Conservation (phyloP, 495 filamentous ascomycete species). For the Cercophora sp. region DNA sequence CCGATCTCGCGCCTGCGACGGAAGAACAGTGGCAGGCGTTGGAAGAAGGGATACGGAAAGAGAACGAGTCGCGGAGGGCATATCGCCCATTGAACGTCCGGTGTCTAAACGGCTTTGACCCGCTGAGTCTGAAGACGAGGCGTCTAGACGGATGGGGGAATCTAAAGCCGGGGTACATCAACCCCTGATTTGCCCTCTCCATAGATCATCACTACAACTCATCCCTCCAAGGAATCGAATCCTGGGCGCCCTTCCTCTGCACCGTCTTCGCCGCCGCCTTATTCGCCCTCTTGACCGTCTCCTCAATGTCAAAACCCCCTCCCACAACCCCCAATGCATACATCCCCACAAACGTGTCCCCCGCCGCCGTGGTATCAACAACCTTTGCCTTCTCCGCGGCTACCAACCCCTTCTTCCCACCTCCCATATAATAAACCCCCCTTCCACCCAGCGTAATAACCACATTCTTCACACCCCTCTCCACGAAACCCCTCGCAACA, state of each 20-base stretch:
- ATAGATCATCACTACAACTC: constrained; percentile 51
- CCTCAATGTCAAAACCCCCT: constrained; percentile 47
- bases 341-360: constrained; percentile 88
- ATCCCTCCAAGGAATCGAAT: constrained; percentile 81
- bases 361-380: constrained; percentile 90
- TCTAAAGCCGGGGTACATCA: constrained; percentile 26
- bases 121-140: constrained; percentile 16
- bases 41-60: constrained; percentile 5
- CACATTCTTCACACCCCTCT: constrained; percentile 66
- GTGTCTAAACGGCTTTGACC: constrained; percentile 27
- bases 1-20: constrained; percentile 11
- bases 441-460: constrained; percentile 79
- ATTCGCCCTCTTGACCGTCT: constrained; percentile 65
- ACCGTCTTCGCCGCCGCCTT: constrained; percentile 73
- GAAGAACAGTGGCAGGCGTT: constrained; percentile 16
- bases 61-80: constrained; percentile 2
- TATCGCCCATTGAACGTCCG: constrained; percentile 15
- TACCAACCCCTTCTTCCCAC: constrained; percentile 38
- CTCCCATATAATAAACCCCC: constrained; percentile 60
- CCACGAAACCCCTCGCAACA: constrained; percentile 57
- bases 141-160: constrained; percentile 8
- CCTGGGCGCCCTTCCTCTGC: constrained; percentile 75
- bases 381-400: constrained; percentile 62
- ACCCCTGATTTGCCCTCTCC: constrained; percentile 18
- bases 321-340: constrained; percentile 68